Conservation (phyloP, 2,329 filamentous ascomycete genomes). For the Nemania sp. region DNA sequence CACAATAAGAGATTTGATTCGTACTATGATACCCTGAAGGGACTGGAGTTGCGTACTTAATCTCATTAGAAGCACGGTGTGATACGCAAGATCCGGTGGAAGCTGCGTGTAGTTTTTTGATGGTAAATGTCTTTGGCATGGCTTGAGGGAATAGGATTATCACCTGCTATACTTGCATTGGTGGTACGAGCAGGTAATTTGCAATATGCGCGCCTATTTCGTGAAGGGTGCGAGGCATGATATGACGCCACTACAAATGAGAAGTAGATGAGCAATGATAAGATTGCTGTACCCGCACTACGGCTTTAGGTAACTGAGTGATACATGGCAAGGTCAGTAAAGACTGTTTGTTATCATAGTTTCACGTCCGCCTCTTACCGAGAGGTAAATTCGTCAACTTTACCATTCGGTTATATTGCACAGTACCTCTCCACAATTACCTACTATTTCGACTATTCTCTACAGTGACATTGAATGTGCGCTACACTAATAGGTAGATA, state of each 20-base stretch:
- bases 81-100: background rate
- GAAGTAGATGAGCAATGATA: background rate
- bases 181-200: constrained; percentile 22
- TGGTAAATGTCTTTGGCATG: constrained; percentile 13
- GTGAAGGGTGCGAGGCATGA: background rate
- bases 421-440: no score
- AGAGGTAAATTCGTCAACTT: background rate
- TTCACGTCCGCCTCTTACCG: background rate
- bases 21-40: background rate
- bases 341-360: background rate
- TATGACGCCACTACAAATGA: constrained; percentile 1
- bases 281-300: background rate
- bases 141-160: constrained; percentile 16
- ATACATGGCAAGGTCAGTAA: background rate
- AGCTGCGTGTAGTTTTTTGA: constrained; percentile 15
- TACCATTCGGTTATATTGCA: no score
- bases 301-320: background rate
- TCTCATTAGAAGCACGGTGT: constrained; percentile 10
- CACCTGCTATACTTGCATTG: constrained; percentile 3
- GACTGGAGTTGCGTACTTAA: background rate
- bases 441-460: no score
- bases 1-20: constrained; percentile 8
- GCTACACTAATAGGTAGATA: no score
- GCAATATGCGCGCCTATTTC: constrained; percentile 16
- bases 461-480: no score